A percentile compares a stretch with the other conserved stretches of the same genome.
Evolutionary conservation across 345 rosid genomes (phyloP).

Genomic region (Eutrema japonicum): DNA sequence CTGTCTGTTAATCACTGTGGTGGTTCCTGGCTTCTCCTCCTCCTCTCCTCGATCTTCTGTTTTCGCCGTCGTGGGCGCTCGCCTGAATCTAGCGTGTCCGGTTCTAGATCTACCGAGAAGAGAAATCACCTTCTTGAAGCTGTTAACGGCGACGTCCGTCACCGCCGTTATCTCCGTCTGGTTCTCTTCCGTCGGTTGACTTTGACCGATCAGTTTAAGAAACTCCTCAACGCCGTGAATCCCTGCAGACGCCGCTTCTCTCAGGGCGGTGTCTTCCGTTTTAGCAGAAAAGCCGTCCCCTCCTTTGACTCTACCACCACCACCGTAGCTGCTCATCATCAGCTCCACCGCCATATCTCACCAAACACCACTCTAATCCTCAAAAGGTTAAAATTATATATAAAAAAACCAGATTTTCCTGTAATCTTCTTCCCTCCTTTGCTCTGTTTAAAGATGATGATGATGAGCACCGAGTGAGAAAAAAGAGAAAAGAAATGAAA

Average conservation of each 20-base stretch:
- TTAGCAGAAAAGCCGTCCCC: slow-evolving; percentile 23
- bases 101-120: slow-evolving; percentile 70
- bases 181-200: slow-evolving; percentile 42
- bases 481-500: not conserved
- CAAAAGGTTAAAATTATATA: not conserved
- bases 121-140: slow-evolving; percentile 76
- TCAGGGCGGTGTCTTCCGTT: slow-evolving; percentile 61
- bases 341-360: slow-evolving; percentile 32
- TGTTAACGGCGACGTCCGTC: slow-evolving; percentile 72
- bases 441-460: slow-evolving; percentile 15
- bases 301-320: slow-evolving; percentile 15
- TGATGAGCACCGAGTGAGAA: slow-evolving; percentile 6
- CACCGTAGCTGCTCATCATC: slow-evolving; percentile 33
- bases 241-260: slow-evolving; percentile 80
- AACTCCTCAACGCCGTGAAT: slow-evolving; percentile 81
- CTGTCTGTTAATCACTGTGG: slow-evolving; percentile 36
- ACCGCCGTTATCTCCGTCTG: slow-evolving; percentile 58
- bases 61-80: slow-evolving; percentile 42
- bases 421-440: slow-evolving; percentile 3
- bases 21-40: slow-evolving; percentile 30
- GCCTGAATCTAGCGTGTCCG: slow-evolving; percentile 92
- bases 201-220: slow-evolving; percentile 55
- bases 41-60: slow-evolving; percentile 5
- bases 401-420: not conserved
- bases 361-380: not conserved